Percentiles rank a stretch among this genome's conserved stretches.
Evolutionary conservation across 139 green algal species (phyloP).

Genomic region (Ulvella scutata): DNA sequence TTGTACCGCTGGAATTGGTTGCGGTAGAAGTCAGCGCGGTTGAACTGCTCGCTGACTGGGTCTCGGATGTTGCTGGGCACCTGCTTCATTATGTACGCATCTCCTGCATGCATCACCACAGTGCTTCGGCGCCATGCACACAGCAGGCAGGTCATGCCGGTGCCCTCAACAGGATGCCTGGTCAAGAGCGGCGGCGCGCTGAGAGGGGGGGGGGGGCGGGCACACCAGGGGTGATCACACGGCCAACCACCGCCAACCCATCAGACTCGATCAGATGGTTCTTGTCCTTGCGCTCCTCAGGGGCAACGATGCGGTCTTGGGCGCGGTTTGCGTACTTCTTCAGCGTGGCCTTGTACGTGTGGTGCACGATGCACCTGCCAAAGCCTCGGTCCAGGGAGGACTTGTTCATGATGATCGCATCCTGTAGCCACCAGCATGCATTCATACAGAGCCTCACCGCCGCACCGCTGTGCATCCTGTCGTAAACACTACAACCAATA

Average conservation of each 20-base stretch:
- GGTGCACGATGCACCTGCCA: constrained; percentile 81
- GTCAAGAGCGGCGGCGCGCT: too few species aligned
- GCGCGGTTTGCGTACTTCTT: constrained; percentile 83
- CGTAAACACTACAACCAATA: too few species aligned
- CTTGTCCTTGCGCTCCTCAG: constrained; percentile 8
- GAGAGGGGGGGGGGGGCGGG: constrained; percentile 5
- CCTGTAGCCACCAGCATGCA: too few species aligned
- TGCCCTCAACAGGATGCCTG: too few species aligned
- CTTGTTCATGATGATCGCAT: constrained; percentile 99
- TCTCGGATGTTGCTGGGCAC: constrained; percentile 73
- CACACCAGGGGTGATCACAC: constrained; percentile 47
- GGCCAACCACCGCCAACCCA: constrained; percentile 69
- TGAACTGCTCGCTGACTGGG: constrained; percentile 10
- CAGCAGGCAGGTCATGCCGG: too few species aligned
- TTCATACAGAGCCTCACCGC: too few species aligned
- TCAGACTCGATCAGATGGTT: constrained; percentile 71
- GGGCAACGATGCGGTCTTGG: constrained; percentile 58
- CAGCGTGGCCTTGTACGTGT: constrained; percentile 16
- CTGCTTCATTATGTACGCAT: constrained; percentile 92
- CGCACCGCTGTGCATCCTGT: too few species aligned
- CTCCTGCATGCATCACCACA: constrained; percentile 21
- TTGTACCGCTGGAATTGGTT: constrained; percentile 45
- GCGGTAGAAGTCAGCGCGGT: constrained; percentile 42
- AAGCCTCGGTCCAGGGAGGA: constrained; percentile 89
- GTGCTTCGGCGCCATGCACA: too few species aligned